These are phyloP conservation scores for Fusarium miscanthi DNA, from an alignment of 2,329 filamentous ascomycete genomes.

Conservation along the genomic window DNA sequence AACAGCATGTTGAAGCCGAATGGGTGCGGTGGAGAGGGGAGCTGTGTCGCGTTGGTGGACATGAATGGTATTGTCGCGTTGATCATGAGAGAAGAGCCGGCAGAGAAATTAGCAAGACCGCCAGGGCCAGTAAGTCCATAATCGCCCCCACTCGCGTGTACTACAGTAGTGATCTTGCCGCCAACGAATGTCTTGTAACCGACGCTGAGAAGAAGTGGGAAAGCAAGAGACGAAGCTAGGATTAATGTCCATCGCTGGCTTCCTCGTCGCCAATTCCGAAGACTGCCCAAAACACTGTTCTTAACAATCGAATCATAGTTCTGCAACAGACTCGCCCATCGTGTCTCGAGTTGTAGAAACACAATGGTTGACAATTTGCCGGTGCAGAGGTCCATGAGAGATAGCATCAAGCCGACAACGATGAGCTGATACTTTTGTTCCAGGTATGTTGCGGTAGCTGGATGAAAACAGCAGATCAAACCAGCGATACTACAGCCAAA, in stretches of 20 bases:
- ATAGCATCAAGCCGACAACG: not conserved
- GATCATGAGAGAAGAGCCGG: not conserved
- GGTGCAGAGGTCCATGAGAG: not conserved
- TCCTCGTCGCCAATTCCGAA: not conserved
- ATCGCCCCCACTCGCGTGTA: accelerated
- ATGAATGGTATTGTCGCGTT: not conserved
- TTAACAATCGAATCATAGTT: not conserved
- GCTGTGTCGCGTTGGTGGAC: not conserved
- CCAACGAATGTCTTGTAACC: not conserved
- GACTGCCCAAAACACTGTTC: not conserved
- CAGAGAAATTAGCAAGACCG: not conserved
- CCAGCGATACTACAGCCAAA: not conserved
- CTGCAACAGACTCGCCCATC: not conserved
- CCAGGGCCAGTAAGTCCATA: not conserved
- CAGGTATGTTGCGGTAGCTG: not conserved
- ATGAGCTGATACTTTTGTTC: not conserved
- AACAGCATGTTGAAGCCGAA: not conserved
- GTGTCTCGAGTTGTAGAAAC: not conserved
- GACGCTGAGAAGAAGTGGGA: not conserved
- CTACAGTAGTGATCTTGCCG: not conserved
- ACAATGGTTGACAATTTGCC: not conserved
- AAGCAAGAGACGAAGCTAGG: accelerated
- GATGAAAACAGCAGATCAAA: not conserved
- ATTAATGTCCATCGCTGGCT: not conserved
- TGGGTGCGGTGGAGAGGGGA: not conserved